Percentiles rank a stretch among this genome's conserved stretches.
Evolutionary conservation across 805 yeast genomes (phyloP).

Genomic region (Candida coleopterorum): DNA sequence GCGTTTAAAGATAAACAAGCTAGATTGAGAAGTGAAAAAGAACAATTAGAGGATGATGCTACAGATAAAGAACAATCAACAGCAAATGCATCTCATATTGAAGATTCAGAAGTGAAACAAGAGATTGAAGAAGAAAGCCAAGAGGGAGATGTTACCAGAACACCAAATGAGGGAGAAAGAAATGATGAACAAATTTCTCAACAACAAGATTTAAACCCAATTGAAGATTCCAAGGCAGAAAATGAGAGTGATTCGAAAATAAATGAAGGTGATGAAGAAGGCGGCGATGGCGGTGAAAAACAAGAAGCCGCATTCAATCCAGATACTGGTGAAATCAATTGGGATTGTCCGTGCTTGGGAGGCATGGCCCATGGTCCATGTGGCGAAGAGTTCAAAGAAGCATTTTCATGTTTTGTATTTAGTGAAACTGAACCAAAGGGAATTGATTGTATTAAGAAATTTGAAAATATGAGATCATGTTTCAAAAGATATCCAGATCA

Average conservation of each 20-base stretch:
- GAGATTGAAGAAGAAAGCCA: slow-evolving; percentile 3
- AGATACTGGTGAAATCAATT: slow-evolving; percentile 96
- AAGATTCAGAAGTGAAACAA: slow-evolving; percentile 1
- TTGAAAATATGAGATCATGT: slow-evolving; percentile 88
- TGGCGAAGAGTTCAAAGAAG: slow-evolving; percentile 60
- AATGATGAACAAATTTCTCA: slow-evolving; percentile 3
- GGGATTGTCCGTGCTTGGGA: slow-evolving; percentile 99
- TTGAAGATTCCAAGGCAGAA: slow-evolving; percentile 1
- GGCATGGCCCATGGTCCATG: slow-evolving; percentile 99
- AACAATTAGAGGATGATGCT: not conserved
- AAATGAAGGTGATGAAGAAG: slow-evolving; percentile 10
- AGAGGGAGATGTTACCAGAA: slow-evolving; percentile 2
- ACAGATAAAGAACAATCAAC: not conserved
- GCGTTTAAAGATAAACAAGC: slow-evolving; percentile 2
- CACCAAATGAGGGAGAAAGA: slow-evolving; percentile 3
- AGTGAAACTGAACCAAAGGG: slow-evolving; percentile 96
- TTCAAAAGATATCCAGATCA: slow-evolving; percentile 90
- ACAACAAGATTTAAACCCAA: not conserved
- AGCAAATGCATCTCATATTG: not conserved
- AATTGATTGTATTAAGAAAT: slow-evolving; percentile 86
- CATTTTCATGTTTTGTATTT: slow-evolving; percentile 91
- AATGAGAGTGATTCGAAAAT: no score
- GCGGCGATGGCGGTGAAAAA: slow-evolving; percentile 11
- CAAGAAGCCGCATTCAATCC: slow-evolving; percentile 79
- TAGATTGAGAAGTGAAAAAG: slow-evolving; percentile 1